Evolutionary conservation across 768 basidiomycete species (phyloP).

Genomic region (Royoungia palumana): DNA sequence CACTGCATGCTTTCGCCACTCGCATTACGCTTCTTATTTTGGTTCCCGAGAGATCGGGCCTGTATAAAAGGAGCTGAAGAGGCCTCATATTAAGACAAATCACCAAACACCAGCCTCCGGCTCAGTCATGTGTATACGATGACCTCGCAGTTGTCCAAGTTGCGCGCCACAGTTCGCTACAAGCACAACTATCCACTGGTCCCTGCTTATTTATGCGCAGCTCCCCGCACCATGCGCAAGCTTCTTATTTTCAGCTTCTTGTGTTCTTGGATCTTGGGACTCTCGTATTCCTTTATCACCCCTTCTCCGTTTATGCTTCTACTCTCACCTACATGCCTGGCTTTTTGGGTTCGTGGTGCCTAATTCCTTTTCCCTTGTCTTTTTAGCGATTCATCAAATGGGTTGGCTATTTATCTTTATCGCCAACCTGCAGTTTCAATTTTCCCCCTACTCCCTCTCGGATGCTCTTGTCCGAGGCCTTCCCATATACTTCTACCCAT

Average conservation of each 20-base stretch:
- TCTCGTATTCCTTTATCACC: constrained; percentile 19
- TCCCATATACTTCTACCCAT: background rate
- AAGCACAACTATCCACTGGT: constrained; percentile 18
- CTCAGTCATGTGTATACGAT: constrained; percentile 35
- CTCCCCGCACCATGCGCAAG: constrained; percentile 22
- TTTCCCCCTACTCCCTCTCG: background rate
- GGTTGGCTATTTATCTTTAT: constrained; percentile 19
- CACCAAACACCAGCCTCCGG: constrained; percentile 19
- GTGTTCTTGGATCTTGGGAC: constrained; percentile 45
- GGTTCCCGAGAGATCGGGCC: constrained; percentile 31
- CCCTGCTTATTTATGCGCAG: constrained; percentile 34
- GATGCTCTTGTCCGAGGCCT: constrained; percentile 1
- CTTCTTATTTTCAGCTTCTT: constrained; percentile 29
- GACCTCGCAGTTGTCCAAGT: constrained; percentile 20
- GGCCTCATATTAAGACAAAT: constrained; percentile 29
- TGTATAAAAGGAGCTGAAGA: constrained; percentile 39
- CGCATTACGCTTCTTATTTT: constrained; percentile 36
- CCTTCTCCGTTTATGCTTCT: constrained; percentile 14
- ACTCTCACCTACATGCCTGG: constrained; percentile 14
- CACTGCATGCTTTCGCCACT: constrained; percentile 42
- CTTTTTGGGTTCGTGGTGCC: constrained; percentile 21
- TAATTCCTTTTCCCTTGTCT: constrained; percentile 23
- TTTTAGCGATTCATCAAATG: constrained; percentile 26
- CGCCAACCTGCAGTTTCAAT: background rate
- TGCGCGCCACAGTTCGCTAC: constrained; percentile 22